A percentile compares a stretch with the other conserved stretches of the same genome.
Evolutionary conservation across 371 early-diverging fungal genomes (phyloP).

Genomic region (Syncephalis plumigaleata): DNA sequence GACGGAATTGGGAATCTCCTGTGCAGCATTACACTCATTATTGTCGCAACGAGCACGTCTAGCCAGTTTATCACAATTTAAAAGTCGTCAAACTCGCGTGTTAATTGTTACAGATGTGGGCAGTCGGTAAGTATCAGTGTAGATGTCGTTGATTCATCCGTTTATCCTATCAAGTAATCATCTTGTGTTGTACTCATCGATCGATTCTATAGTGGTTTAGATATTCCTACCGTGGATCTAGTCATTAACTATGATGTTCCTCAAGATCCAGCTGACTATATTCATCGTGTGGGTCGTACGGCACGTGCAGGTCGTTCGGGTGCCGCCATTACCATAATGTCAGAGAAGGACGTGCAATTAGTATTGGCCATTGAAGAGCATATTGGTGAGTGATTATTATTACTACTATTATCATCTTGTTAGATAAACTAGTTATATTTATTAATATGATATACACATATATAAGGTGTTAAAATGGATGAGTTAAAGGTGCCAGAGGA

Average conservation of each 20-base stretch:
- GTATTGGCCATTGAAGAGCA: constrained; percentile 76
- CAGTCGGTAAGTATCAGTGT: neutral
- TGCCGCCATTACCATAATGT: constrained; percentile 72
- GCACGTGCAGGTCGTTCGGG: constrained; percentile 91
- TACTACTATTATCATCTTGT: no score
- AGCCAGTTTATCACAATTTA: constrained; percentile 83
- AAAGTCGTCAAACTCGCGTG: constrained; percentile 60
- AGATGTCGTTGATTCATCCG: no score
- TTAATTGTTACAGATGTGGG: constrained; percentile 97
- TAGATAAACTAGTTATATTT: no score
- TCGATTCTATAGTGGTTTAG: constrained; percentile 66
- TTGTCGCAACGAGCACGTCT: constrained; percentile 88
- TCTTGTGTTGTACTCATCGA: no score
- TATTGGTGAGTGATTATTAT: constrained; percentile 41
- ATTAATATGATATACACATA: constrained; percentile 60
- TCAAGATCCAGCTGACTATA: constrained; percentile 93
- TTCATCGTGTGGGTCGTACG: constrained; percentile 98
- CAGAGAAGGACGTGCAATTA: constrained; percentile 88
- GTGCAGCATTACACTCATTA: constrained; percentile 82
- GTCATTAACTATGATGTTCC: constrained; percentile 97
- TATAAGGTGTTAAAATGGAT: constrained; percentile 44
- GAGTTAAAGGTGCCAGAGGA: constrained; percentile 61
- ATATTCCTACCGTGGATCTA: constrained; percentile 89
- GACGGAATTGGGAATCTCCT: constrained; percentile 69
- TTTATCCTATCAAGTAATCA: no score